Conservation (phyloP, 2,329 filamentous ascomycete genomes). For the Exophiala alcalophila region DNA sequence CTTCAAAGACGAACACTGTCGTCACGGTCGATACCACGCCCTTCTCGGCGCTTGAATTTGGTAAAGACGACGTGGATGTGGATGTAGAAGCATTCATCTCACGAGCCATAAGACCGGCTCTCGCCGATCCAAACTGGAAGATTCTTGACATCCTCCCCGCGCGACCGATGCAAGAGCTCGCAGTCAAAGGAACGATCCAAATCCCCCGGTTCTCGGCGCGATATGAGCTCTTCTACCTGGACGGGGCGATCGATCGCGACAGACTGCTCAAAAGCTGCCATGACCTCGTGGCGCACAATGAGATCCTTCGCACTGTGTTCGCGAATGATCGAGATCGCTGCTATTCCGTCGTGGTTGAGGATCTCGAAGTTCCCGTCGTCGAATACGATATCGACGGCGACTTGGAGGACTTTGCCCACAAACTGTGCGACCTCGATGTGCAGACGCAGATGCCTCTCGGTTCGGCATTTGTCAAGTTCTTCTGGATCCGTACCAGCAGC, state of each 20-base stretch:
- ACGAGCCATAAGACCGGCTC: slow-evolving; percentile 50
- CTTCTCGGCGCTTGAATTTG: slow-evolving; percentile 53
- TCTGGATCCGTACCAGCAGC: slow-evolving; percentile 55
- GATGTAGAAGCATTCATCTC: slow-evolving; percentile 47
- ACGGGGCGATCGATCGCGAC: slow-evolving; percentile 48
- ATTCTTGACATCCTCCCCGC: slow-evolving; percentile 58
- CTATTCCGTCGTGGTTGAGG: slow-evolving; percentile 58
- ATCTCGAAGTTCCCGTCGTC: slow-evolving; percentile 53
- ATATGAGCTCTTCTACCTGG: slow-evolving; percentile 64
- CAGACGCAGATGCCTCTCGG: slow-evolving; percentile 56
- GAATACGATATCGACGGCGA: slow-evolving; percentile 54
- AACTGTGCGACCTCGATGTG: slow-evolving; percentile 56
- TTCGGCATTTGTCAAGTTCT: slow-evolving; percentile 60
- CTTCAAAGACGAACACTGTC: slow-evolving; percentile 41
- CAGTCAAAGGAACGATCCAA: slow-evolving; percentile 57
- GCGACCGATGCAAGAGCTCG: slow-evolving; percentile 58
- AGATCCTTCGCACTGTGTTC: slow-evolving; percentile 66
- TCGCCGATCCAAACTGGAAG: slow-evolving; percentile 52
- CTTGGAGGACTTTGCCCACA: slow-evolving; percentile 51
- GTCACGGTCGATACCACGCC: slow-evolving; percentile 49
- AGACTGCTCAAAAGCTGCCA: slow-evolving; percentile 46
- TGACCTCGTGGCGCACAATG: slow-evolving; percentile 58
- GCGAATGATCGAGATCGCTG: slow-evolving; percentile 51
- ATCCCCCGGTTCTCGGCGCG: slow-evolving; percentile 60
- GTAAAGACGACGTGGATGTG: too few relatives aligned